Evolutionary conservation across 176 grass and related monocot species (phyloP).

Genomic region (Raddia guianensis): DNA sequence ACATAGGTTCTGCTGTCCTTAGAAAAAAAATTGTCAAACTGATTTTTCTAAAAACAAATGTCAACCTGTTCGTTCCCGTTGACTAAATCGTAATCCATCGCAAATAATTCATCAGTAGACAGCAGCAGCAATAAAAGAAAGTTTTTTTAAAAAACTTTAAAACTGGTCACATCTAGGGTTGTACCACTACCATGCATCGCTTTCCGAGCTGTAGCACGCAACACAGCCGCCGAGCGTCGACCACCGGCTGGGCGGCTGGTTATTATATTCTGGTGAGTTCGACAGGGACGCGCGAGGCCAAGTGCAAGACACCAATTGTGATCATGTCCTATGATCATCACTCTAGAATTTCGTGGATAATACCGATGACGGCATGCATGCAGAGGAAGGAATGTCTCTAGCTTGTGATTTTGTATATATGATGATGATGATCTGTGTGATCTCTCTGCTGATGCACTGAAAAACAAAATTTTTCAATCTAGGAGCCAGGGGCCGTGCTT

Average conservation of each 20-base stretch:
- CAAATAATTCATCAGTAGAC: neutral
- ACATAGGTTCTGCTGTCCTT: neutral
- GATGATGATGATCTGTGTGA: too few species aligned
- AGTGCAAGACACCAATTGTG: neutral
- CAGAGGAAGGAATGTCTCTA: constrained; percentile 37
- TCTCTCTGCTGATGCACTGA: too few species aligned
- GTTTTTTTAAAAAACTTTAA: neutral
- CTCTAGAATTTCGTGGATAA: constrained; percentile 14
- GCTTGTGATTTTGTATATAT: neutral
- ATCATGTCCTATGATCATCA: neutral
- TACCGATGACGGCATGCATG: neutral
- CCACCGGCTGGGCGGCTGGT: neutral
- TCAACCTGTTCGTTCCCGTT: neutral
- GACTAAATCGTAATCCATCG: neutral
- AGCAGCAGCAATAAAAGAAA: too few species aligned
- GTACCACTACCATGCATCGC: neutral
- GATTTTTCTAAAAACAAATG: neutral
- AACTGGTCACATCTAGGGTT: neutral
- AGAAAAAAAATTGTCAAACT: neutral
- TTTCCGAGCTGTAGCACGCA: constrained; percentile 7
- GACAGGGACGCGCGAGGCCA: constrained; percentile 5
- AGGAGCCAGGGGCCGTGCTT: too few species aligned
- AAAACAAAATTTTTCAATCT: too few species aligned
- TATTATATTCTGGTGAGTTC: neutral
- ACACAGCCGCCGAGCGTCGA: constrained; percentile 25